Evolutionary conservation across 768 basidiomycete species (phyloP).

Genomic region (Mycena vulgaris): DNA sequence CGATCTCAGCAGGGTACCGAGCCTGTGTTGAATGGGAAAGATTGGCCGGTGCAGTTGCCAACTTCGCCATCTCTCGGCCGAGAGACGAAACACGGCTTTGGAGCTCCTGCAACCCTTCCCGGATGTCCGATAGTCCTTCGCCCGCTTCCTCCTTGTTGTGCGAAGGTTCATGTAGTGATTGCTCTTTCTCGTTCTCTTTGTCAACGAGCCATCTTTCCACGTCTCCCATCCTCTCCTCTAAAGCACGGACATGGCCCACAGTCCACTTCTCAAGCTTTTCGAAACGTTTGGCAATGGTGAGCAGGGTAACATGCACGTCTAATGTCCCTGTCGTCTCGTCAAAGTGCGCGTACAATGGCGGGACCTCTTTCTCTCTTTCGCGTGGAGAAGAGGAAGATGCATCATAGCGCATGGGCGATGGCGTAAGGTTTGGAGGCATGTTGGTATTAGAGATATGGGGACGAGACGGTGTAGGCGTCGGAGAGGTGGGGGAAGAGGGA

Average conservation of each 20-base stretch:
- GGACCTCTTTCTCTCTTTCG: constrained; percentile 57
- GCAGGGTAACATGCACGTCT: constrained; percentile 81
- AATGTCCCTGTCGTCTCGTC: constrained; percentile 73
- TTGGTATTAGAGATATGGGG: constrained; percentile 58
- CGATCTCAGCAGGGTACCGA: constrained; percentile 33
- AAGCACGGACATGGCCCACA: constrained; percentile 87
- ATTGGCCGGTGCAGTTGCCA: constrained; percentile 67
- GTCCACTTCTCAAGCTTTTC: constrained; percentile 95
- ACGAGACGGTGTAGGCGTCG: constrained; percentile 60
- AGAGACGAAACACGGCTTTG: constrained; percentile 82
- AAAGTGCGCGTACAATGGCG: constrained; percentile 86
- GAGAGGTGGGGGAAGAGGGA: constrained; percentile 70
- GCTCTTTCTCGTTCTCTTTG: constrained; percentile 81
- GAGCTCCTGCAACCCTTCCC: constrained; percentile 80
- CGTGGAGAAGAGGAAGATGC: constrained; percentile 63
- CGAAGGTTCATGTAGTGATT: constrained; percentile 37
- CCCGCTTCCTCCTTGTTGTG: constrained; percentile 27
- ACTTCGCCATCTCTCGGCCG: constrained; percentile 85
- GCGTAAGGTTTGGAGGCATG: constrained; percentile 70
- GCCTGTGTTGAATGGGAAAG: constrained; percentile 45
- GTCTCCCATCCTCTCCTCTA: constrained; percentile 93
- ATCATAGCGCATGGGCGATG: constrained; percentile 74
- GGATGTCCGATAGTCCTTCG: constrained; percentile 62
- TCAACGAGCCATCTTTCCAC: constrained; percentile 94
- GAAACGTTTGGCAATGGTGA: constrained; percentile 84